A percentile compares a stretch with the other conserved stretches of the same genome.
Evolutionary conservation across 495 filamentous ascomycete genomes (phyloP).

Genomic region (Evernia prunastri): DNA sequence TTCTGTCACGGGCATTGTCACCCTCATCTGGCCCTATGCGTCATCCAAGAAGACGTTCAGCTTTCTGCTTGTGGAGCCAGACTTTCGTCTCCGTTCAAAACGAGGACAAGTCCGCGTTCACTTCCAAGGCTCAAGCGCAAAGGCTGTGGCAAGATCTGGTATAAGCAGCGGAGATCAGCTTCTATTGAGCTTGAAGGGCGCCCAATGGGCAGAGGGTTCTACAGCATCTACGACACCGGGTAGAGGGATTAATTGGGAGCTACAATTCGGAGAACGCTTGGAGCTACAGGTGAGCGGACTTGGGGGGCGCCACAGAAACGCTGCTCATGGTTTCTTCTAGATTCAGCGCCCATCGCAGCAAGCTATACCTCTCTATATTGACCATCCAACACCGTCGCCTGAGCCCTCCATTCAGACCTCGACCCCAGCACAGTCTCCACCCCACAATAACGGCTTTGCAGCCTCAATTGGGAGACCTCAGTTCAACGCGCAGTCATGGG

Average conservation of each 20-base stretch:
- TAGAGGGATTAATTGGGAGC: constrained; percentile 66
- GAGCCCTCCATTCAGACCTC: constrained; percentile 15
- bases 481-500: constrained; percentile 42
- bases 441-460: constrained; percentile 9
- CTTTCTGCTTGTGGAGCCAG: constrained; percentile 75
- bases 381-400: constrained; percentile 34
- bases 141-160: constrained; percentile 55
- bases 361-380: constrained; percentile 40
- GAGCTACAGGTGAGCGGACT: constrained; percentile 48
- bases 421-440: constrained; percentile 16
- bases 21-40: constrained; percentile 88
- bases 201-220: constrained; percentile 49
- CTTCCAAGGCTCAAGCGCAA: constrained; percentile 67
- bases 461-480: constrained; percentile 6
- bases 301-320: not conserved
- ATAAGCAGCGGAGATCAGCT: constrained; percentile 75
- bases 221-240: constrained; percentile 51
- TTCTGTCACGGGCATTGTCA: constrained; percentile 62
- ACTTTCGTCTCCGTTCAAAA: constrained; percentile 71
- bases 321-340: constrained; percentile 23
- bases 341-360: constrained; percentile 32
- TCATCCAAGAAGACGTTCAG: constrained; percentile 62
- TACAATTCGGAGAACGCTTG: constrained; percentile 53
- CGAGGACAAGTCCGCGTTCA: constrained; percentile 79
- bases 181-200: constrained; percentile 59